Evolutionary conservation across 1,284 basidiomycete genomes (phyloP).

Genomic region (Pterulicium gracile): DNA sequence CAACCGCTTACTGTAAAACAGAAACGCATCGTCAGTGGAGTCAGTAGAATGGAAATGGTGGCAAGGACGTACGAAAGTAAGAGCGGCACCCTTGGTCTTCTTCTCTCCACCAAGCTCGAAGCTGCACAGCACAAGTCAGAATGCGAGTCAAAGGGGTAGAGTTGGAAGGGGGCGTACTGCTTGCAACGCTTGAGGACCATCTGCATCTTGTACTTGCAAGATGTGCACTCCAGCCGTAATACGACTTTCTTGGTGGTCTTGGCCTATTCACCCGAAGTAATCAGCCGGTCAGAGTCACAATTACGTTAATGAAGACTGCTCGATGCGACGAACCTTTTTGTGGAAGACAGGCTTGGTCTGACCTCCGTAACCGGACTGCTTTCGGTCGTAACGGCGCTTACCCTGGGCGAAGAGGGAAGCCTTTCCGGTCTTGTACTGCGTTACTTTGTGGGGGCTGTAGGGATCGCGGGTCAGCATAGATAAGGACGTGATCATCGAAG

Average conservation of each 20-base stretch:
- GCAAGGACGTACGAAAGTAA: slow-evolving; percentile 68
- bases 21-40: background rate
- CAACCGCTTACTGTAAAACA: background rate
- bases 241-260: slow-evolving; percentile 99
- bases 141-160: background rate
- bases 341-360: slow-evolving; percentile 99
- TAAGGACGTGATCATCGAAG: slow-evolving; percentile 9
- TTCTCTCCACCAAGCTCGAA: slow-evolving; percentile 99
- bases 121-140: slow-evolving; percentile 32
- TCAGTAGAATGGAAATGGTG: background rate
- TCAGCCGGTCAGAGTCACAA: background rate
- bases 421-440: slow-evolving; percentile 99
- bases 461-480: background rate
- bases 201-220: slow-evolving; percentile 99
- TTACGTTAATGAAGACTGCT: background rate
- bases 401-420: slow-evolving; percentile 95
- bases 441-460: slow-evolving; percentile 85
- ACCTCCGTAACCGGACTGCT: slow-evolving; percentile 99
- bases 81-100: slow-evolving; percentile 97
- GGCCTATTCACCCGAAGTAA: slow-evolving; percentile 35
- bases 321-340: slow-evolving; percentile 74
- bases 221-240: slow-evolving; percentile 93
- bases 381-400: slow-evolving; percentile 99
- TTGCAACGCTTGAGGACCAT: slow-evolving; percentile 97
- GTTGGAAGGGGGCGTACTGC: slow-evolving; percentile 53